Evolutionary conservation across 2,329 filamentous ascomycete species (phyloP).

Genomic region (Clarireedia paspali): DNA sequence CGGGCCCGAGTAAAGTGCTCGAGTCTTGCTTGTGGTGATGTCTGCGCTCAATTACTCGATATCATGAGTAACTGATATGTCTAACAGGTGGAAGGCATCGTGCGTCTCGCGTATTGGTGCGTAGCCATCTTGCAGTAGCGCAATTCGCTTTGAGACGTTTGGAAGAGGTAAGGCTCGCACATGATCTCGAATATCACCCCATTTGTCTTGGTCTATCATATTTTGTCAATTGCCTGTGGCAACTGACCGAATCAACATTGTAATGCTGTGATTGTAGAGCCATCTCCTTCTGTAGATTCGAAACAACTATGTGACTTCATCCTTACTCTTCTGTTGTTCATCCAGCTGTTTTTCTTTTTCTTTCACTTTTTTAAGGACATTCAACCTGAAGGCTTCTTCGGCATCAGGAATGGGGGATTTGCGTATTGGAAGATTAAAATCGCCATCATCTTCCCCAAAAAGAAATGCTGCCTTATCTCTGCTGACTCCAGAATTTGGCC

Average conservation of each 20-base stretch:
- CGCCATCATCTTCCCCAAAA: slow-evolving; percentile 27
- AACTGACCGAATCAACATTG: neutral
- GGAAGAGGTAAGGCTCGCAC: slow-evolving; percentile 7
- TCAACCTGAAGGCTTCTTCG: slow-evolving; percentile 26
- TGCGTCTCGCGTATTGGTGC: slow-evolving; percentile 9
- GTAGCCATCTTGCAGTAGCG: slow-evolving; percentile 10
- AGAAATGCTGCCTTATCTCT: slow-evolving; percentile 30
- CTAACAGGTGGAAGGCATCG: slow-evolving; percentile 6
- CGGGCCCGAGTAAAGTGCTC: neutral
- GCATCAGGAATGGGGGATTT: slow-evolving; percentile 13
- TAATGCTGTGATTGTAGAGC: neutral
- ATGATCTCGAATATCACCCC: slow-evolving; percentile 1
- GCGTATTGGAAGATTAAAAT: slow-evolving; percentile 10
- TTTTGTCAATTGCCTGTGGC: neutral
- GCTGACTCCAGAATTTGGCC: slow-evolving; percentile 19
- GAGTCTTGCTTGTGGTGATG: neutral
- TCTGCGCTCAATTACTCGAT: slow-evolving; percentile 1
- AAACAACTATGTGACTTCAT: neutral
- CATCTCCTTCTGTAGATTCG: neutral
- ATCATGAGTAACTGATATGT: neutral
- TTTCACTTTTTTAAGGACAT: slow-evolving; percentile 20
- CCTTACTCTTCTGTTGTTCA: neutral
- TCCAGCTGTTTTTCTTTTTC: slow-evolving; percentile 11
- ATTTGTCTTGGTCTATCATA: slow-evolving; percentile 6
- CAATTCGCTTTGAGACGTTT: neutral